Conservation (phyloP, 768 basidiomycete species). For the Leucosporidium yakuticum region DNA sequence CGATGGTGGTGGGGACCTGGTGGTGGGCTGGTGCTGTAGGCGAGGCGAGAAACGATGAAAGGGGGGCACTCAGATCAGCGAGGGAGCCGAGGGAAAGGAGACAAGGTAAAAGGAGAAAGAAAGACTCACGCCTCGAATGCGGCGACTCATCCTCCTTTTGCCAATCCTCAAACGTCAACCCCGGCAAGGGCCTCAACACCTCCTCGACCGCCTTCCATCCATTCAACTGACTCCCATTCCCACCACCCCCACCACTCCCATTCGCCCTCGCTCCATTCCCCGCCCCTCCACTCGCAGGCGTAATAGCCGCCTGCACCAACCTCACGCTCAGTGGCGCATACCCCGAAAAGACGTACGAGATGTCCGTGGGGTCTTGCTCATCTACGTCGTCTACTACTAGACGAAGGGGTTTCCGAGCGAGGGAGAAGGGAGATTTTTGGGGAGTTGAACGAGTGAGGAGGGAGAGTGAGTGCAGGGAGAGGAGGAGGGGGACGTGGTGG, state of each 20-base stretch:
- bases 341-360: constrained; percentile 92
- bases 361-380: constrained; percentile 68
- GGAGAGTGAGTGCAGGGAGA: constrained; percentile 39
- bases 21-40: constrained; percentile 46
- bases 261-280: constrained; percentile 49
- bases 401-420: constrained; percentile 73
- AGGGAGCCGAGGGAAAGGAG: neutral
- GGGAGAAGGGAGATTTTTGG: constrained; percentile 63
- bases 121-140: constrained; percentile 10
- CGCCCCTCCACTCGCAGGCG: constrained; percentile 8
- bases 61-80: neutral
- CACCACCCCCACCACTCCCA: constrained; percentile 43
- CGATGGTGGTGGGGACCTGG: constrained; percentile 70
- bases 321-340: constrained; percentile 90
- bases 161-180: constrained; percentile 72
- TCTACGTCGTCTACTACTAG: constrained; percentile 84
- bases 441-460: constrained; percentile 47
- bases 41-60: neutral
- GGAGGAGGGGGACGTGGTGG: constrained; percentile 51
- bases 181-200: constrained; percentile 70
- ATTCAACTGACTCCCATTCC: constrained; percentile 58
- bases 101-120: neutral
- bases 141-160: constrained; percentile 39
- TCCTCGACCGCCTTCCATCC: constrained; percentile 99
- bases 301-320: constrained; percentile 72